Percentiles rank a stretch among this genome's conserved stretches.
Conservation (phyloP, 768 basidiomycete species). For the Termitomyces sp. region DNA sequence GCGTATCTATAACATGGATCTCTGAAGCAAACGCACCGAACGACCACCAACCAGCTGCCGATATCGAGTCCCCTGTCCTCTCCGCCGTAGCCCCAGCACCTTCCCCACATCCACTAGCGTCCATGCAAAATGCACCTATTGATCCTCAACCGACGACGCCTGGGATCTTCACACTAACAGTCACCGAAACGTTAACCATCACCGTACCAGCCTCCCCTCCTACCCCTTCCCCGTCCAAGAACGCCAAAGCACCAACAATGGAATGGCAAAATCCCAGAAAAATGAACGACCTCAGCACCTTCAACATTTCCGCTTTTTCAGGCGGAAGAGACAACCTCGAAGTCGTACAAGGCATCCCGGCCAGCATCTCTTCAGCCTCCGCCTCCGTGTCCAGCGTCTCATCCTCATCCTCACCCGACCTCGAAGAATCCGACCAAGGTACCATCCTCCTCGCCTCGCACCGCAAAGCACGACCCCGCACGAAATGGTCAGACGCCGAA, state of each 20-base stretch:
- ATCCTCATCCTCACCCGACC: not conserved
- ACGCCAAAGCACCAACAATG: slow-evolving; percentile 11
- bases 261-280: slow-evolving; percentile 50
- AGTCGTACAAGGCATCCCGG: slow-evolving; percentile 48
- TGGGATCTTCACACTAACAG: slow-evolving; percentile 7
- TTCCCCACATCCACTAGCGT: not conserved
- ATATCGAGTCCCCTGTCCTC: not conserved
- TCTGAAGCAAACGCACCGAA: not conserved
- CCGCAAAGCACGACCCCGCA: not conserved
- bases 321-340: slow-evolving; percentile 52
- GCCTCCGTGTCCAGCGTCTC: slow-evolving; percentile 14
- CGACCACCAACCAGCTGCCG: not conserved
- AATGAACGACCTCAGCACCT: slow-evolving; percentile 56
- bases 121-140: not conserved
- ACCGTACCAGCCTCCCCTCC: slow-evolving; percentile 13
- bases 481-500: slow-evolving; percentile 24
- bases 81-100: not conserved
- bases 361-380: slow-evolving; percentile 7
- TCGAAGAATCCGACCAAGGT: slow-evolving; percentile 4
- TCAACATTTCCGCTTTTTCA: slow-evolving; percentile 56
- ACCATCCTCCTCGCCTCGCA: slow-evolving; percentile 5
- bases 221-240: slow-evolving; percentile 2
- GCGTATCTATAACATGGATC: not conserved
- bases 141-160: not conserved
- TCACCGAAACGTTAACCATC: slow-evolving; percentile 23